Percentiles rank a stretch among this genome's conserved stretches.
Evolutionary conservation across 2,329 filamentous ascomycete species (phyloP).

Genomic region (Aureobasidium mangrovei): DNA sequence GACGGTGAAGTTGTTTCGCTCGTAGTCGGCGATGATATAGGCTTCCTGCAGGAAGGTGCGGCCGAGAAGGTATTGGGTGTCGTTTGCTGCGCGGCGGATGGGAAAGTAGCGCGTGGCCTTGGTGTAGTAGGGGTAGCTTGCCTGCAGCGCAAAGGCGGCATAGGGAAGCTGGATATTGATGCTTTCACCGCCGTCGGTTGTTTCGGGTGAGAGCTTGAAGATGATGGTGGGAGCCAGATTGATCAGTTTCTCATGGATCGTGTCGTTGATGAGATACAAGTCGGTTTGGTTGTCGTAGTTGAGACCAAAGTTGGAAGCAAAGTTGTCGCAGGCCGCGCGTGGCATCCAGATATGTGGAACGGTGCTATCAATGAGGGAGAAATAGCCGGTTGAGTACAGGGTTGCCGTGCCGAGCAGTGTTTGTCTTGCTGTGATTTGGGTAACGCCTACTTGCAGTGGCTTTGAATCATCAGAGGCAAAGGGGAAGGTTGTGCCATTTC

Average conservation of each 20-base stretch:
- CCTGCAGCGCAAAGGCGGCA: slow-evolving; percentile 39
- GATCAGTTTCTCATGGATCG: slow-evolving; percentile 25
- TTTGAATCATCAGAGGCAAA: slow-evolving; percentile 47
- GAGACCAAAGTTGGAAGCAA: slow-evolving; percentile 31
- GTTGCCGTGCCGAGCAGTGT: slow-evolving; percentile 27
- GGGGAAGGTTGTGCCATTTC: slow-evolving; percentile 53
- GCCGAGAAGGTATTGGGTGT: slow-evolving; percentile 53
- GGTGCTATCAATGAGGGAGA: slow-evolving; percentile 35
- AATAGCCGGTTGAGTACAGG: slow-evolving; percentile 33
- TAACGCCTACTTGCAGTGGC: slow-evolving; percentile 50
- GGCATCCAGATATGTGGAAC: slow-evolving; percentile 36
- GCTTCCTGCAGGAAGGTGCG: slow-evolving; percentile 63
- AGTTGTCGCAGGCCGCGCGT: slow-evolving; percentile 24
- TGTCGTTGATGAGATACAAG: slow-evolving; percentile 32
- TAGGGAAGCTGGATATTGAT: slow-evolving; percentile 41
- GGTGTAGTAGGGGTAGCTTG: slow-evolving; percentile 45
- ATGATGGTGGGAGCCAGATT: slow-evolving; percentile 35
- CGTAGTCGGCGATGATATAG: slow-evolving; percentile 42
- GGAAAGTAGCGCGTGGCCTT: slow-evolving; percentile 60
- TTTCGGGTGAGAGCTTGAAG: slow-evolving; percentile 33
- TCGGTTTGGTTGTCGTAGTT: slow-evolving; percentile 27
- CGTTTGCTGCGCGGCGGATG: slow-evolving; percentile 47
- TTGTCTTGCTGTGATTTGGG: slow-evolving; percentile 30
- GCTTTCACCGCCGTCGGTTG: slow-evolving; percentile 28
- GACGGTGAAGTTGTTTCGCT: slow-evolving; percentile 38